phyloP scores from a whole-genome alignment of 1,284 basidiomycete species.

The Schizopora paradoxa region DNA sequence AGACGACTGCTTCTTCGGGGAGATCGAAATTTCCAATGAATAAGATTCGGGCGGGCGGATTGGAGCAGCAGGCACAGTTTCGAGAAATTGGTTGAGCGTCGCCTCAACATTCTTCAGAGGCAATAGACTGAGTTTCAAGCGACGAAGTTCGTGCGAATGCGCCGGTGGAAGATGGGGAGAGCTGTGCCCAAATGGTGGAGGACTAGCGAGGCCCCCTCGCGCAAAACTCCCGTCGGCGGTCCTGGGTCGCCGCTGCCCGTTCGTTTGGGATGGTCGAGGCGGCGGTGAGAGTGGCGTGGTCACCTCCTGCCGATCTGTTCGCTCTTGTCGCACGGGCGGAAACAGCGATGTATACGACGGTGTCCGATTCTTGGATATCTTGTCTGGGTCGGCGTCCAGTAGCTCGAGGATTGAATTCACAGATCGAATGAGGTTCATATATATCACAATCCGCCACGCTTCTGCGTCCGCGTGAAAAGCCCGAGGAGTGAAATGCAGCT shows the following conservation, averaged over 20 bases:
- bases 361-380: not conserved
- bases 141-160: slow-evolving; percentile 35
- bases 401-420: slow-evolving; percentile 52
- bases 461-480: slow-evolving; percentile 51
- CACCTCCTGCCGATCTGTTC: too few species aligned
- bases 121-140: slow-evolving; percentile 44
- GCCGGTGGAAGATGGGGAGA: slow-evolving; percentile 14
- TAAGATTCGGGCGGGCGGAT: not conserved
- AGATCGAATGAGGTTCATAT: slow-evolving; percentile 57
- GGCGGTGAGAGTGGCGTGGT: too few species aligned
- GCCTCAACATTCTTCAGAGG: slow-evolving; percentile 53
- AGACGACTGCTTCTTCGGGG: not conserved
- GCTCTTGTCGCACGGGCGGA: not conserved
- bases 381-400: slow-evolving; percentile 24
- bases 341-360: not conserved
- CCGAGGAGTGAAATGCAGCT: slow-evolving; percentile 53
- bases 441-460: slow-evolving; percentile 57
- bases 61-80: slow-evolving; percentile 1
- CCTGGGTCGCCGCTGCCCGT: slow-evolving; percentile 1
- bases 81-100: slow-evolving; percentile 33
- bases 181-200: slow-evolving; percentile 6
- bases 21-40: not conserved
- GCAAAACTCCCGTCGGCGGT: slow-evolving; percentile 2
- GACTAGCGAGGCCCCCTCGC: not conserved
- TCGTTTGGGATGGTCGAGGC: slow-evolving; percentile 7